Conservation (phyloP, 2,329 filamentous ascomycete species). For the Lasiodiplodia citricola region DNA sequence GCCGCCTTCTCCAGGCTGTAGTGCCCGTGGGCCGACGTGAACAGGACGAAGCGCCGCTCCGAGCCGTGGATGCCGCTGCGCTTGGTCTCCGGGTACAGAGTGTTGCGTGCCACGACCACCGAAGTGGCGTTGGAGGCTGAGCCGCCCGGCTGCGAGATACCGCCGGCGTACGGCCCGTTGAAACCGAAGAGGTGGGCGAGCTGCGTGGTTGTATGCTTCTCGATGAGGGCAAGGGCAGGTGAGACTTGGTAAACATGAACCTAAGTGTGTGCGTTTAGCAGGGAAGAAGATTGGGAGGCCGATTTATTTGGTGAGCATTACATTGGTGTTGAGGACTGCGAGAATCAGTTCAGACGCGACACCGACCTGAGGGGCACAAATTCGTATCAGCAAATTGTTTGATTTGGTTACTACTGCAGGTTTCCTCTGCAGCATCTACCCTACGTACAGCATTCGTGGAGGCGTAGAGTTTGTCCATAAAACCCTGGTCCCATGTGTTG, state of each 20-base stretch:
- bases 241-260: slow-evolving; percentile 94
- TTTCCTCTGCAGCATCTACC: not conserved
- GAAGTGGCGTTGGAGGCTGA: slow-evolving; percentile 84
- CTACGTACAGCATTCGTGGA: slow-evolving; percentile 76
- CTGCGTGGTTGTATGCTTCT: slow-evolving; percentile 77
- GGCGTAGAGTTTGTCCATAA: slow-evolving; percentile 94
- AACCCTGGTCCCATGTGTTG: slow-evolving; percentile 98
- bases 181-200: slow-evolving; percentile 82
- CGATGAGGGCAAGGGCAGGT: slow-evolving; percentile 83
- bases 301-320: slow-evolving; percentile 40
- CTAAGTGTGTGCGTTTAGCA: slow-evolving; percentile 42
- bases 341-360: slow-evolving; percentile 85
- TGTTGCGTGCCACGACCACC: slow-evolving; percentile 86
- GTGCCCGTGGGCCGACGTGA: slow-evolving; percentile 89
- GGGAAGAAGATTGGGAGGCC: not conserved
- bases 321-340: slow-evolving; percentile 87
- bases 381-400: slow-evolving; percentile 4
- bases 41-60: slow-evolving; percentile 71
- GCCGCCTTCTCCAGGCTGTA: slow-evolving; percentile 95
- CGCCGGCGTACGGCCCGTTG: slow-evolving; percentile 68
- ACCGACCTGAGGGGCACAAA: slow-evolving; percentile 63
- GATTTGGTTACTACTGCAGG: not conserved
- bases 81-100: slow-evolving; percentile 80
- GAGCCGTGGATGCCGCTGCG: slow-evolving; percentile 65
- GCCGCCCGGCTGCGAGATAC: slow-evolving; percentile 79